Percentiles rank a stretch among this genome's conserved stretches.
These are phyloP conservation scores for Plasmodium gaboni DNA, from an alignment of 169 alveolate species.

Conservation along the genomic window DNA sequence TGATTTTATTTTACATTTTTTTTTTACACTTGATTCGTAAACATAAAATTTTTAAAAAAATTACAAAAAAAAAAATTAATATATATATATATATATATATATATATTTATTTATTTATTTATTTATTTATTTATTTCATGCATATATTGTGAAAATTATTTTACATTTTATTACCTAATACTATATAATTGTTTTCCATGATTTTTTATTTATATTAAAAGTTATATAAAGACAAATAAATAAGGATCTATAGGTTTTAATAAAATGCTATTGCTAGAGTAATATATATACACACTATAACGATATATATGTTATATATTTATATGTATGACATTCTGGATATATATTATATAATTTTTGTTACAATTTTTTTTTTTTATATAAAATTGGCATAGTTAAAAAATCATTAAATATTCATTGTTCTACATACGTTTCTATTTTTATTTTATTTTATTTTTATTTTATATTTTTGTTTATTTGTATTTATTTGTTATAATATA, in stretches of 20 bases:
- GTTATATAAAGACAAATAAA: conserved; percentile 68
- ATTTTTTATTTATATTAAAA: conserved; percentile 48
- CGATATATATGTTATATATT: too few species aligned
- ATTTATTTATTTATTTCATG: conserved; percentile 18
- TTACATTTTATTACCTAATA: conserved; percentile 3
- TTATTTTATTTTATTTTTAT: conserved; percentile 9
- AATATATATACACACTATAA: too few species aligned
- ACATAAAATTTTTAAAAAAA: conserved; percentile 40
- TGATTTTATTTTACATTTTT: conserved; percentile 7
- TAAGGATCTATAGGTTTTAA: conserved; percentile 45
- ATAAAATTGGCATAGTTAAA: not conserved
- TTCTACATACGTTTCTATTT: not conserved
- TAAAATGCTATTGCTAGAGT: conserved; percentile 8
- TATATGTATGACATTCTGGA: too few species aligned
- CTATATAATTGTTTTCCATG: conserved; percentile 25
- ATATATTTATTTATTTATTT: conserved; percentile 2
- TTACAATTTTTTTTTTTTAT: not conserved
- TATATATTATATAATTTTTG: not conserved
- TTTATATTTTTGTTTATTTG: not conserved
- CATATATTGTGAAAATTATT: not conserved
- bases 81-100: conserved; percentile 7
- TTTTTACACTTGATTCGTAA: conserved; percentile 19
- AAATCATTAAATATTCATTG: too few species aligned
- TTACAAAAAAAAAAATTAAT: conserved; percentile 2
- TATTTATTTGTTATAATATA: not conserved